Evolutionary conservation across 2,329 filamentous ascomycete genomes (phyloP).

Genomic region (Alternaria brassicicola): DNA sequence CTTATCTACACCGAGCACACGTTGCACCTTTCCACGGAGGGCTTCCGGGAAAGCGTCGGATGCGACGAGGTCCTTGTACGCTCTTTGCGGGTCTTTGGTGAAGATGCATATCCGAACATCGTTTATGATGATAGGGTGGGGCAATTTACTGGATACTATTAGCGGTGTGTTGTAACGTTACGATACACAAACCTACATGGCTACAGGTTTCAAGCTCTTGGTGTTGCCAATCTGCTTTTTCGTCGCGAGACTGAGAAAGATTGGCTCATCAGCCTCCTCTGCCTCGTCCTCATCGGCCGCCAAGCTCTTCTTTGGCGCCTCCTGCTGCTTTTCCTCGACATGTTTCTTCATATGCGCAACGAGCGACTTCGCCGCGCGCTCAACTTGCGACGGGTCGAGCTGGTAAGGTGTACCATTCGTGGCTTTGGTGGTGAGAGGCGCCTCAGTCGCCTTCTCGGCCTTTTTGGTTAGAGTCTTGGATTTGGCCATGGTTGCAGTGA

Average conservation of each 20-base stretch:
- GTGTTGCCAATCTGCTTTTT: constrained; percentile 75
- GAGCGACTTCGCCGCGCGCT: constrained; percentile 65
- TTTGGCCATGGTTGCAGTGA: constrained; percentile 38
- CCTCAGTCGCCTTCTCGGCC: constrained; percentile 36
- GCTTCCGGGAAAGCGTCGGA: constrained; percentile 64
- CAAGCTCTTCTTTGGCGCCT: constrained; percentile 60
- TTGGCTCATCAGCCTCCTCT: constrained; percentile 57
- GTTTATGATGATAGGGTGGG: constrained; percentile 73
- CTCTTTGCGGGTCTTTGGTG: constrained; percentile 79
- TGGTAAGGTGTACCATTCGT: constrained; percentile 49
- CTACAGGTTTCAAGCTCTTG: constrained; percentile 79
- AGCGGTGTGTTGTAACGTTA: constrained; percentile 10
- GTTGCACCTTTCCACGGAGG: constrained; percentile 55
- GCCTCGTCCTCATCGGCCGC: constrained; percentile 54
- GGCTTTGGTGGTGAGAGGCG: constrained; percentile 46
- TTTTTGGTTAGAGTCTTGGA: constrained; percentile 37
- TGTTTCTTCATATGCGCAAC: constrained; percentile 62
- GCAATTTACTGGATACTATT: constrained; percentile 58
- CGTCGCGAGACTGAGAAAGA: constrained; percentile 68
- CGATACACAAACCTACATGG: constrained; percentile 60
- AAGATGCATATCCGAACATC: constrained; percentile 82
- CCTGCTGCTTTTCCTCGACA: constrained; percentile 55
- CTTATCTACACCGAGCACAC: constrained; percentile 81
- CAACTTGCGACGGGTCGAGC: constrained; percentile 58
- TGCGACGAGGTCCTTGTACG: constrained; percentile 87